Percentiles rank a stretch among this genome's conserved stretches.
phyloP scores from a whole-genome alignment of 768 basidiomycete species.

The Psilocybe azurescens region DNA sequence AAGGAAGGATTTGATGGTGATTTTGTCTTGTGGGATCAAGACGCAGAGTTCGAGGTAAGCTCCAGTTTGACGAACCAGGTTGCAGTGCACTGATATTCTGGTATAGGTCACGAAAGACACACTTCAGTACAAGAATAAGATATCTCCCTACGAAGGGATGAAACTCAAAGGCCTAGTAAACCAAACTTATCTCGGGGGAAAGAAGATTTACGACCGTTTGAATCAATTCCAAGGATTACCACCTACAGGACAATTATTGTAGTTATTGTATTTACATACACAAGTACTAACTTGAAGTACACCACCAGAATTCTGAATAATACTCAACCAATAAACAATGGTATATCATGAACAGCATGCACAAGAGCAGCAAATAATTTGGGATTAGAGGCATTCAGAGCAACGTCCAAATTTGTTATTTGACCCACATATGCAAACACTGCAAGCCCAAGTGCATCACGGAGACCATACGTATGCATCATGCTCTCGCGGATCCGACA shows the following conservation, averaged over 20 bases:
- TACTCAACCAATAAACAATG: too few relatives aligned
- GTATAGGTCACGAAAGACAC: slow-evolving; percentile 71
- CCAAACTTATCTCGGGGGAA: slow-evolving; percentile 82
- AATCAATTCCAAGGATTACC: slow-evolving; percentile 39
- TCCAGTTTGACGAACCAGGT: background rate
- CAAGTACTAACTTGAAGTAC: too few relatives aligned
- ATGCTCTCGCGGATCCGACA: slow-evolving; percentile 18
- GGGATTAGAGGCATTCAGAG: background rate
- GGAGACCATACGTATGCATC: background rate
- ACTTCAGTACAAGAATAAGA: slow-evolving; percentile 91
- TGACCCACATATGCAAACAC: background rate
- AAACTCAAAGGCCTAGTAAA: slow-evolving; percentile 72
- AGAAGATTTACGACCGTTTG: slow-evolving; percentile 60
- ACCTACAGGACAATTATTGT: slow-evolving; percentile 46
- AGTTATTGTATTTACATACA: slow-evolving; percentile 5
- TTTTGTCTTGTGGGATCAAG: slow-evolving; percentile 78
- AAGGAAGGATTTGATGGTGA: slow-evolving; percentile 83
- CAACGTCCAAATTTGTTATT: background rate
- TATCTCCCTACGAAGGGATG: slow-evolving; percentile 88
- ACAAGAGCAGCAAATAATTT: too few relatives aligned
- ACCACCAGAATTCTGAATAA: too few relatives aligned
- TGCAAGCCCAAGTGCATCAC: background rate
- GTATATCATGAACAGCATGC: too few relatives aligned
- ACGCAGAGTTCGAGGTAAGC: slow-evolving; percentile 46
- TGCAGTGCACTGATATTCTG: background rate